These are phyloP conservation scores for Chlorella sp. DNA, from an alignment of 139 green algal genomes.

Conservation along the genomic window DNA sequence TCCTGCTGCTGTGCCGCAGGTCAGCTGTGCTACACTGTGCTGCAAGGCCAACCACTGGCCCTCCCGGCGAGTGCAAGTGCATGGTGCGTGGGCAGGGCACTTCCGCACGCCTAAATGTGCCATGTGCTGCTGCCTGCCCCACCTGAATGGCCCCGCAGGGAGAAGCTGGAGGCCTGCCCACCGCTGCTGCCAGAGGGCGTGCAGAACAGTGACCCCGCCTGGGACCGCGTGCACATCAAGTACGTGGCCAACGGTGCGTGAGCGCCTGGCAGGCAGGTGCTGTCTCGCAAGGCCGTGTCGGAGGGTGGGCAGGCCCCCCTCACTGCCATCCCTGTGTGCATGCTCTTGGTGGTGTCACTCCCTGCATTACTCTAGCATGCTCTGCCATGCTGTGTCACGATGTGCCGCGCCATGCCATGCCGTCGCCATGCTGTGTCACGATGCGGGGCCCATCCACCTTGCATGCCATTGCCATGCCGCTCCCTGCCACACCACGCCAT, in stretches of 20 bases:
- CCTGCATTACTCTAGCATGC: no score
- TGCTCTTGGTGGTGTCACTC: no score
- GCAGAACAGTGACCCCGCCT: slow-evolving; percentile 5
- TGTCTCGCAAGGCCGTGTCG: no score
- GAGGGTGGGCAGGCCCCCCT: no score
- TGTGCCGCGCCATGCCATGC: no score
- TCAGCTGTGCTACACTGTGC: neutral
- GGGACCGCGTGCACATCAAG: slow-evolving; percentile 31
- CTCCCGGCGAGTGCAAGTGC: neutral
- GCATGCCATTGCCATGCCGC: neutral
- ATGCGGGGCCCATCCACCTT: no score
- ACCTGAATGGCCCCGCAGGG: neutral
- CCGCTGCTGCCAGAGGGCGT: slow-evolving; percentile 31
- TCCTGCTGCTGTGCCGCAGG: slow-evolving; percentile 39
- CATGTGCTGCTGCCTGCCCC: neutral
- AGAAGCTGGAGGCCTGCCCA: slow-evolving; percentile 19
- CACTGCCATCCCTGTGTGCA: no score
- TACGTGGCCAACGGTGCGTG: slow-evolving; percentile 29
- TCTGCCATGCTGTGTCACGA: no score
- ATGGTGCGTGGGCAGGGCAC: no score
- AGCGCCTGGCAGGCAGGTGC: neutral
- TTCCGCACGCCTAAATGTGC: neutral
- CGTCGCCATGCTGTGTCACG: no score
- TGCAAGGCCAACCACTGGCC: neutral
- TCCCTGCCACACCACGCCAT: neutral